phyloP scores from a whole-genome alignment of 352 stramenopile species.

The Pelagophyceae sp. region DNA sequence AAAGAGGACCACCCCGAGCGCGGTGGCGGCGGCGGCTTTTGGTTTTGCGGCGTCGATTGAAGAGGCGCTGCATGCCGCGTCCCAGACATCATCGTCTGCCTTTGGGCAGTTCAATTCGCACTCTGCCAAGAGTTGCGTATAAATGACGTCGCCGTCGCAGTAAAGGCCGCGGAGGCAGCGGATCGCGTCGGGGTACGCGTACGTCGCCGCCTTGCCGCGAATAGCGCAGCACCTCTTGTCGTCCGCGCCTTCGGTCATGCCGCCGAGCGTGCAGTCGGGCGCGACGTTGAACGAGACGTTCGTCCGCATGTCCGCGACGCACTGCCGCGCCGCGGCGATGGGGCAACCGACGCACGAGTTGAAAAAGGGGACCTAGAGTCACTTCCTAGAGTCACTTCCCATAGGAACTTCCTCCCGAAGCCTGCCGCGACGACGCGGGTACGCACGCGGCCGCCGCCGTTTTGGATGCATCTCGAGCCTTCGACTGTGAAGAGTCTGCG shows the following conservation, averaged over 20 bases:
- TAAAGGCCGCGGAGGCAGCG: background rate
- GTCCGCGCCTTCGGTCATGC: background rate
- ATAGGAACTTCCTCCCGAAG: too few species aligned
- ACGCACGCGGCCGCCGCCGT: constrained; percentile 1
- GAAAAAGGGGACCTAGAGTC: background rate
- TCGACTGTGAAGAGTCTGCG: background rate
- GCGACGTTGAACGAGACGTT: constrained; percentile 16
- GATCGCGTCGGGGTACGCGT: constrained; percentile 8
- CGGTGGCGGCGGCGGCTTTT: too few species aligned
- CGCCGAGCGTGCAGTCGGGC: background rate
- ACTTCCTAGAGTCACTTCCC: too few species aligned
- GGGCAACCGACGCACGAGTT: constrained; percentile 14
- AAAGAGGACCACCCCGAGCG: too few species aligned
- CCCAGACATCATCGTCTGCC: background rate
- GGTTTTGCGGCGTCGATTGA: background rate
- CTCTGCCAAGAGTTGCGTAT: background rate
- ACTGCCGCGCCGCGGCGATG: background rate
- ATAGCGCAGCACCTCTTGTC: background rate
- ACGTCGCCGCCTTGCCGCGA: background rate
- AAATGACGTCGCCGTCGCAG: background rate
- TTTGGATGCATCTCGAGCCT: background rate
- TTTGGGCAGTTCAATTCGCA: background rate
- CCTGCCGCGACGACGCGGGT: too few species aligned
- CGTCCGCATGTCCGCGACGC: constrained; percentile 5
- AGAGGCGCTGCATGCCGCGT: background rate